Evolutionary conservation across 169 alveolate genomes (phyloP).

Genomic region (Cryptosporidium sp.): DNA sequence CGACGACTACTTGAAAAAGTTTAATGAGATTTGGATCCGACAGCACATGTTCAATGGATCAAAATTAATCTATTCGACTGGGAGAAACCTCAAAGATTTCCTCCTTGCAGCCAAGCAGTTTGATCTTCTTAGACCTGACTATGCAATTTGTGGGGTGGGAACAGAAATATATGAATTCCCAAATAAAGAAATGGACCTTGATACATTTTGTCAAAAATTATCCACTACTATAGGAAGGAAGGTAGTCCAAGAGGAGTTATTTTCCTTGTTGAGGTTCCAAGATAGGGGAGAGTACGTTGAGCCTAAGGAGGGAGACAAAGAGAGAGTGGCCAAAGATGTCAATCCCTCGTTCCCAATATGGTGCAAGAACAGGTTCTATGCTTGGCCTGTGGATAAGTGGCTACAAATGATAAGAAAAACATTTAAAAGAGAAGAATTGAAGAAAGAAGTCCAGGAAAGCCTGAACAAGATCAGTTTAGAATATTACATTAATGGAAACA

Average conservation of each 20-base stretch:
- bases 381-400: slow-evolving; percentile 74
- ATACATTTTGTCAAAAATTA: not conserved
- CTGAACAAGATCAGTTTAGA: slow-evolving; percentile 31
- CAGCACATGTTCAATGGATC: slow-evolving; percentile 77
- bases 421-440: slow-evolving; percentile 56
- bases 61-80: slow-evolving; percentile 78
- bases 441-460: slow-evolving; percentile 2
- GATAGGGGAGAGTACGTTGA: slow-evolving; percentile 9
- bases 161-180: slow-evolving; percentile 78
- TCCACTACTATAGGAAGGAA: not conserved
- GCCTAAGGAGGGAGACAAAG: not conserved
- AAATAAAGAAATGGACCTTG: slow-evolving; percentile 13
- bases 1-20: slow-evolving; percentile 54
- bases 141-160: slow-evolving; percentile 78
- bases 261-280: not conserved
- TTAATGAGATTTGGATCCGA: slow-evolving; percentile 75
- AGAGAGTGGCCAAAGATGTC: not conserved
- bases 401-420: slow-evolving; percentile 22
- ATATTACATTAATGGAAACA: slow-evolving; percentile 76
- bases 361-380: slow-evolving; percentile 75
- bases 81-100: slow-evolving; percentile 78
- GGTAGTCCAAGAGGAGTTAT: not conserved
- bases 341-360: slow-evolving; percentile 71
- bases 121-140: slow-evolving; percentile 76
- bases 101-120: slow-evolving; percentile 70